Evolutionary conservation across 1,284 basidiomycete species (phyloP).

Genomic region (Trichosporon asahii): DNA sequence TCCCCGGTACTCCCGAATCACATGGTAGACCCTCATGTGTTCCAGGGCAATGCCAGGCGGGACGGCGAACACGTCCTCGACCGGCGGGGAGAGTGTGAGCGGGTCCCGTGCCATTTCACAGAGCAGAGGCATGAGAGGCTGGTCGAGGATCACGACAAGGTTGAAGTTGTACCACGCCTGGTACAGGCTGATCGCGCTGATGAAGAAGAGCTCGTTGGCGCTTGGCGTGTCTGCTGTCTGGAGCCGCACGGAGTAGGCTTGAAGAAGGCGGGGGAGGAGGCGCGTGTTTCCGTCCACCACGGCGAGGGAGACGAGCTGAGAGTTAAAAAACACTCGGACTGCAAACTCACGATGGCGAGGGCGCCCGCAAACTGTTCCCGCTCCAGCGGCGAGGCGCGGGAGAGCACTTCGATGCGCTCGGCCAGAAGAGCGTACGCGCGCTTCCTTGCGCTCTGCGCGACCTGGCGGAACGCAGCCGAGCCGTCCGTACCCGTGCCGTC

Average conservation of each 20-base stretch:
- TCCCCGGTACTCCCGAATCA: constrained; percentile 8
- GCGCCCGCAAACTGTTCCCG: constrained; percentile 20
- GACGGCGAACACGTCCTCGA: constrained; percentile 14
- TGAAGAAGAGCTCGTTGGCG: constrained; percentile 17
- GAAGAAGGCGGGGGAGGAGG: constrained; percentile 15
- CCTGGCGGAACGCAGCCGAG: constrained; percentile 11
- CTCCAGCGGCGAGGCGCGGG: neutral
- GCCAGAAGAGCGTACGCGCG: constrained; percentile 17
- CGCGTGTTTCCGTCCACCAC: constrained; percentile 23
- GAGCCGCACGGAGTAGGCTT: neutral
- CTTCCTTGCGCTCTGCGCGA: constrained; percentile 16
- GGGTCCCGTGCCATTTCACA: neutral
- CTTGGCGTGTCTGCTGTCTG: neutral
- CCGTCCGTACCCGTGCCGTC: constrained; percentile 16
- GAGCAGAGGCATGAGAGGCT: constrained; percentile 5
- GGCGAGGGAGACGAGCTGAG: constrained; percentile 19
- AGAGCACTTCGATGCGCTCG: neutral
- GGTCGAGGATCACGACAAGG: constrained; percentile 13
- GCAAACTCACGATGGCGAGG: constrained; percentile 12
- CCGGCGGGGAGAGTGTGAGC: neutral
- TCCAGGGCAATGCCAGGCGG: neutral
- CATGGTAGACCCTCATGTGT: constrained; percentile 6
- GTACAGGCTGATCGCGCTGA: constrained; percentile 9
- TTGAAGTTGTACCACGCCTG: constrained; percentile 21
- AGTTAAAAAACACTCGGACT: too few species aligned